Base-by-base conservation (phyloP, 2,329 filamentous ascomycete genomes). In the Exophiala calicioides region DNA sequence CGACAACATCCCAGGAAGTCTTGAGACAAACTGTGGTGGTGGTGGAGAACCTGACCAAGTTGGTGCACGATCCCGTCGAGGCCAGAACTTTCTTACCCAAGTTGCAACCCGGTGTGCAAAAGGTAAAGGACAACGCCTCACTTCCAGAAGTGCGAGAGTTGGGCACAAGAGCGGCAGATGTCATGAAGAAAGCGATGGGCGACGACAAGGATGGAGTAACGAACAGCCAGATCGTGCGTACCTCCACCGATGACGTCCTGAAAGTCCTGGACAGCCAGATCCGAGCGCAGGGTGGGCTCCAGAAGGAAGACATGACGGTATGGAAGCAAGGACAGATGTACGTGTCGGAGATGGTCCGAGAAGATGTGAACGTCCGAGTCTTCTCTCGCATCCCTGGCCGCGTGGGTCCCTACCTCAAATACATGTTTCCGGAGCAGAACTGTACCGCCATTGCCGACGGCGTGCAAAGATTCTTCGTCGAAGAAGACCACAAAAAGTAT, bases 1-100 rank as follows among this genome's bases (percentile, higher is more conserved):
- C 91, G 6, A 81, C 81, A 12, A 98, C 93, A 3, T 79, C 88
- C 3, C 93, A 98, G 68, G 93, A 98, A 72, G 90, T 97, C 16
- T 78, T 96, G 45, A 86, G 93, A 52, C 91, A 96, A 72, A 95
- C 93, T 2, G 90, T 95, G 21, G 90, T 98, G 44, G 94, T 98
- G 40, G 87, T 93, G 15, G 93, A 98, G 74, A 98, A 98, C 73
- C 76, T 98, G 74, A 98, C 93, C 52, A 97, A 95, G 75, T 82
- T 98, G 23, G 93, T 98, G 20, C 93, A 98, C 69, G 90, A 88
- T 66, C 93, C 93, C 10, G 82, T 95, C 50, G 93, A 98, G 74
- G 93, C 93, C 24, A 81, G 93, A 57, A 88, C 88, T 45, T 98
- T 98, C 78, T 72, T 98, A 65, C 93, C 93, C 40, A 96, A 95